Evolutionary conservation across 2,329 filamentous ascomycete genomes (phyloP).

Genomic region (Teratosphaeria destructans): DNA sequence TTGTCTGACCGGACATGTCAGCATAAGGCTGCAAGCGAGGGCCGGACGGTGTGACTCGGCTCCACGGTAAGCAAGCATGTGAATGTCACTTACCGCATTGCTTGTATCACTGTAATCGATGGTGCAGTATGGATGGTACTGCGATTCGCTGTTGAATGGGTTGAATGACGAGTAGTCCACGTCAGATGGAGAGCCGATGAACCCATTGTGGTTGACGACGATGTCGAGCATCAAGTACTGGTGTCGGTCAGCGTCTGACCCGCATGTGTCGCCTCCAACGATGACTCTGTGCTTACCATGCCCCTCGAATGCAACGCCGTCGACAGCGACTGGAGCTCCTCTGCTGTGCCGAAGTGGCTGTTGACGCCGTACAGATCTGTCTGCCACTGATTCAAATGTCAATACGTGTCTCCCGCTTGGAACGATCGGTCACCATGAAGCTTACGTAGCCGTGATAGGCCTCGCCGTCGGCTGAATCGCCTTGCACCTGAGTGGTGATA

Average conservation of each 20-base stretch:
- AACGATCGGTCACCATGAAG: neutral
- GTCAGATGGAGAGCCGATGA: constrained; percentile 34
- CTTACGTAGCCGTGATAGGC: constrained; percentile 44
- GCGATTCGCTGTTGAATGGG: constrained; percentile 46
- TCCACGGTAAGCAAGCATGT: neutral
- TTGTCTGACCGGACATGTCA: constrained; percentile 13
- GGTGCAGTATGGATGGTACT: constrained; percentile 51
- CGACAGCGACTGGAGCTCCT: constrained; percentile 27
- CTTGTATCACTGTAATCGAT: constrained; percentile 41
- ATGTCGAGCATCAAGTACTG: constrained; percentile 51
- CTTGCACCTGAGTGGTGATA: constrained; percentile 37
- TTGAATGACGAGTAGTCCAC: constrained; percentile 45
- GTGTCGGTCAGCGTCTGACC: neutral
- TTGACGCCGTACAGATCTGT: constrained; percentile 36
- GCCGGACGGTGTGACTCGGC: neutral
- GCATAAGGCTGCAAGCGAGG: neutral
- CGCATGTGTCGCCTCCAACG: neutral
- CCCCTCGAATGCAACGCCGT: constrained; percentile 25
- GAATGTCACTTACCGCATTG: constrained; percentile 2
- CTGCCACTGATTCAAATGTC: constrained; percentile 29
- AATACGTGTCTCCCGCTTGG: neutral
- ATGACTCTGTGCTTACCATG: constrained; percentile 20
- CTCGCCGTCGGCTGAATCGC: constrained; percentile 26
- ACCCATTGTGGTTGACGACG: constrained; percentile 47
- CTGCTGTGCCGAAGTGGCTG: constrained; percentile 26